Evolutionary conservation across 2,329 filamentous ascomycete species (phyloP), one percentile per base, ranked within the genome.

Genomic region (Lasiodiplodia hormozganensis): DNA sequence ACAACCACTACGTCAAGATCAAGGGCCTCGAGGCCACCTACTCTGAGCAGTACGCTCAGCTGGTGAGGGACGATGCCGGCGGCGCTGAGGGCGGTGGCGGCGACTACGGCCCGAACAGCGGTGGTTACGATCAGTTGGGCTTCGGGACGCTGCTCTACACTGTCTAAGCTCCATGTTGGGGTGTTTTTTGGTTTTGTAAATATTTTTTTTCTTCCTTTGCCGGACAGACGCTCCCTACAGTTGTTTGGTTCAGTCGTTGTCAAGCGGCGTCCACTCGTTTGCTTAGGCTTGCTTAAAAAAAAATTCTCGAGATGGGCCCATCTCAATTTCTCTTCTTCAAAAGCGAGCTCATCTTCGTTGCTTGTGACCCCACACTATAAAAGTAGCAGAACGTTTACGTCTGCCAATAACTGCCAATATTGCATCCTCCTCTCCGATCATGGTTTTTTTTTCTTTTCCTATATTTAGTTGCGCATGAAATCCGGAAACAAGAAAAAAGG

Each of bases 41-140:
- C 72, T 81, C 81, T 4, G 36, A 57, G 38, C 62, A 52, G 28
- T 70, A 80, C 65, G 77, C 82, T 2, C 77, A 83, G 62, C 69
- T 74, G 52, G 80, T 81, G 16, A 72, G 73, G n/a, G 70, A 77
- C n/a, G 69, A 72, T 7, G 74, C 72, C 0, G 71, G 68, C n/a
- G 80, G 79, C 10, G 78, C 78, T 4, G 82, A 84, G 70, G 82
- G 82, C 0, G 82, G 82, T 23, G 82, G 81, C 64, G 82, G 82
- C 12, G 74, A 83, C 68, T 84, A 83, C 69, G 81, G 80, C 7
- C 38, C 74, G 16, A 80, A 69, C 51, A 80, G 76, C 38, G 82
- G 82, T 4, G 82, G 82, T 0, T 84, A 77, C 69, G 82, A 84
- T 70, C 75, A 78, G 49, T 72, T 81, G 21, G 79, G 79, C 0